Evolutionary conservation across 164 flowering plant genomes (phyloP).

Genomic region (Hamamelis virginiana): DNA sequence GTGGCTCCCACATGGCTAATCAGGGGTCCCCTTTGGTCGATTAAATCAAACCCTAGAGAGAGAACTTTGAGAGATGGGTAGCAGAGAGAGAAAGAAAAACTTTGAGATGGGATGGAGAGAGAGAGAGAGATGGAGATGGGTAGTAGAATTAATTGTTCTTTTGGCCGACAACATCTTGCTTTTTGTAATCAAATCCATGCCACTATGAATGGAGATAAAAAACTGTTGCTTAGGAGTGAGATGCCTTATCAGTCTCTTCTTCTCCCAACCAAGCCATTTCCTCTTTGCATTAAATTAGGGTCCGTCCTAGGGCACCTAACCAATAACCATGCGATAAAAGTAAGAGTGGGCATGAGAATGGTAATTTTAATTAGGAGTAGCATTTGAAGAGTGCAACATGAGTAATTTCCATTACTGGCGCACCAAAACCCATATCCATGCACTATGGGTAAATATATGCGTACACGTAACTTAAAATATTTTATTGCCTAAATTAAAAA

Average conservation of each 20-base stretch:
- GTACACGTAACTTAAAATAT: too few relatives aligned
- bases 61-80: too few relatives aligned
- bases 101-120: too few relatives aligned
- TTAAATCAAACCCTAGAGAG: neutral
- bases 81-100: too few relatives aligned
- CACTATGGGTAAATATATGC: too few relatives aligned
- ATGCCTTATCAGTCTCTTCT: neutral
- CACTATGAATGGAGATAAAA: conserved; percentile 13
- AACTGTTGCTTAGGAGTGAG: neutral
- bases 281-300: too few relatives aligned
- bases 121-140: neutral
- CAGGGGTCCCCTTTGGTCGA: neutral
- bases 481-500: too few relatives aligned
- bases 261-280: neutral
- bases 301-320: too few relatives aligned
- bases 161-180: conserved; percentile 20
- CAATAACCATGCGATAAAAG: too few relatives aligned
- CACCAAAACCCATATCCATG: too few relatives aligned
- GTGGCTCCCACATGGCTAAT: neutral
- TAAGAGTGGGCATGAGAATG: neutral
- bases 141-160: conserved; percentile 3
- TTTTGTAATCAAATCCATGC: conserved; percentile 16
- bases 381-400: too few relatives aligned
- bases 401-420: too few relatives aligned
- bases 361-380: neutral